Base-by-base conservation (phyloP, 768 basidiomycete genomes). In the Psilocybe tampanensis region DNA sequence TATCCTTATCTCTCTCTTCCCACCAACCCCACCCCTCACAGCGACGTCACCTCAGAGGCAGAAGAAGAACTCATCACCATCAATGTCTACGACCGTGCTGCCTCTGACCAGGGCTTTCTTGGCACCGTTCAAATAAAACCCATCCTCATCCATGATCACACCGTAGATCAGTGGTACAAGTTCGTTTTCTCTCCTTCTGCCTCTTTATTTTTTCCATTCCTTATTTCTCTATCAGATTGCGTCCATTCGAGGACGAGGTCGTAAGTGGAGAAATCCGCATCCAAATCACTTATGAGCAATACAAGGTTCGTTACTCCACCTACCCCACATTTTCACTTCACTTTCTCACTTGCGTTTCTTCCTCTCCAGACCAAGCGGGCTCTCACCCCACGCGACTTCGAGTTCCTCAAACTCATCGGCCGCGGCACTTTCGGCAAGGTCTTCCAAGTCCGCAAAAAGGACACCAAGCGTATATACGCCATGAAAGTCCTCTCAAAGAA, bases 401-500 rank as follows among this genome's bases (percentile, higher is more conserved):
- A 98, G 69, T 97, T 98, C 76, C 86, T 99, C 68, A 97, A 97
- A 72, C 90, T 99, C 55, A 98, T 99, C 74, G 97, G 97, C 55
- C 88, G 95, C 47, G 97, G 97, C 1, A 98, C 97, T 0, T 99
- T 99, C 70, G 97, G 95, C 47, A 92, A 94, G 53, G 97, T 99
- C 18, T 98, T 98, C 81, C 97, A 99, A 73, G 97, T 99, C 47
- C 92, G 97, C 59, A 99, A 99, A 77, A 88, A 81, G 71, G 95
- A 99, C 77, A 99, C 97, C 41, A 92, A 94, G 72, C 92, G 97
- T 44, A 98, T 99, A 75, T 99, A 98, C 77, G 97, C 97, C 50
- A 98, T 99, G 96, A 99, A 99, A 69, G 93, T 98, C 55, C 82
- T 99, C 36, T 95, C 93, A 29, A 99, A 99, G 78, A 95, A 94